These are phyloP conservation scores for Sutorius eximius DNA, from an alignment of 1,284 basidiomycete species.

Conservation along the genomic window DNA sequence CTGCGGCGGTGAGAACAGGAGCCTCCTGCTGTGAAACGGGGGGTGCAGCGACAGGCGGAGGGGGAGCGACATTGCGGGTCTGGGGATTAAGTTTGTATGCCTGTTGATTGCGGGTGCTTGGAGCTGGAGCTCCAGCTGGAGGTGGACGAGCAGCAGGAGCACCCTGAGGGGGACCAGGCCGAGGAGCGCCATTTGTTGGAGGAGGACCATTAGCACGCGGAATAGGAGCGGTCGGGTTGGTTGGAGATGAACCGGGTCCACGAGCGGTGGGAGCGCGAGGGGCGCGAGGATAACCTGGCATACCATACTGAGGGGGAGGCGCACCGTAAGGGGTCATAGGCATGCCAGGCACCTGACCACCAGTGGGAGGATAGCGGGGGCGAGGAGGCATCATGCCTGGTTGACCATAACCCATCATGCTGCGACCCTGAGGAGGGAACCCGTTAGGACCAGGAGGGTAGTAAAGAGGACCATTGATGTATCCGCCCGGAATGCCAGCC, in stretches of 20 bases:
- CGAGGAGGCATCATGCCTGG: constrained; percentile 87
- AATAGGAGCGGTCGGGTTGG: constrained; percentile 58
- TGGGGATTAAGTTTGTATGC: constrained; percentile 44
- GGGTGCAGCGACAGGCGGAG: constrained; percentile 37
- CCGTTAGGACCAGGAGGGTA: constrained; percentile 82
- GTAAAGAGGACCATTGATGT: constrained; percentile 85
- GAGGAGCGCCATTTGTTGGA: constrained; percentile 52
- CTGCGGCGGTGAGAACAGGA: constrained; percentile 49
- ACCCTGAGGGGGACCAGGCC: constrained; percentile 49
- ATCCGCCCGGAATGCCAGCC: constrained; percentile 79
- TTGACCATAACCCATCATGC: constrained; percentile 81
- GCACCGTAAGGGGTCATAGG: constrained; percentile 72
- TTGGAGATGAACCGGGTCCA: constrained; percentile 60
- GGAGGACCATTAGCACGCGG: constrained; percentile 56
- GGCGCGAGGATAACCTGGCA: constrained; percentile 63
- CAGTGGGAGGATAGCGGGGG: constrained; percentile 72
- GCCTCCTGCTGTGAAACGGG: constrained; percentile 43
- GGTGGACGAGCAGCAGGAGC: constrained; percentile 43
- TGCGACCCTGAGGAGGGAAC: constrained; percentile 77
- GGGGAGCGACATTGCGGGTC: constrained; percentile 42
- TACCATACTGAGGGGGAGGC: constrained; percentile 60
- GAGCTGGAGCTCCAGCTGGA: constrained; percentile 44
- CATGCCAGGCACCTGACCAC: constrained; percentile 75
- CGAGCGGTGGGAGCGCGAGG: constrained; percentile 54
- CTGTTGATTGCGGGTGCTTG: constrained; percentile 37